These are phyloP conservation scores for Hypoxylon sp. DNA, from an alignment of 2,329 filamentous ascomycete genomes.

Conservation along the genomic window DNA sequence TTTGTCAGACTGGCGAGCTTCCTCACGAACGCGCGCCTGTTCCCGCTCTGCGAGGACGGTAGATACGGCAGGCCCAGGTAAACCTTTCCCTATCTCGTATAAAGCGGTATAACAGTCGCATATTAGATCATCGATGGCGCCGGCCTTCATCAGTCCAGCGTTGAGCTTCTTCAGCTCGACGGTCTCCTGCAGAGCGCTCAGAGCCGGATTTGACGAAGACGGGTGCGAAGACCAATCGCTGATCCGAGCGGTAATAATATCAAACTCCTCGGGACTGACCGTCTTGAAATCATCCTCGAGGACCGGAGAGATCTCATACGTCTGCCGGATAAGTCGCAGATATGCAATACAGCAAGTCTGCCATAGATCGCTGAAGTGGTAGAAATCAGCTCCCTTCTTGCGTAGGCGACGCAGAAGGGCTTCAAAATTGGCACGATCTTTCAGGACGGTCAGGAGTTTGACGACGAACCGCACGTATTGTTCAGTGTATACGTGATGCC, in stretches of 20 bases:
- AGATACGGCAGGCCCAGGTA: conserved; percentile 61
- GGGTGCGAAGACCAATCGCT: conserved; percentile 60
- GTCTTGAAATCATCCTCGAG: conserved; percentile 65
- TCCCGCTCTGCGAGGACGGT: conserved; percentile 56
- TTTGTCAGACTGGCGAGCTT: conserved; percentile 43
- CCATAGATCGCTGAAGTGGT: conserved; percentile 68
- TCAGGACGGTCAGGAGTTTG: conserved; percentile 74
- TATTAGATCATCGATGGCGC: conserved; percentile 90
- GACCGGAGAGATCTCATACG: conserved; percentile 55
- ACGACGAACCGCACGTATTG: conserved; percentile 87
- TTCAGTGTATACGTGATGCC: conserved; percentile 91
- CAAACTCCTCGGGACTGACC: conserved; percentile 63
- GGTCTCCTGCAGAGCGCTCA: conserved; percentile 64
- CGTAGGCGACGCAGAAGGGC: conserved; percentile 79
- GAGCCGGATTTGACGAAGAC: conserved; percentile 51
- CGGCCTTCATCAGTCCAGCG: conserved; percentile 83
- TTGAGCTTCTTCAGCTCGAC: conserved; percentile 77
- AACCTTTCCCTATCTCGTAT: conserved; percentile 70
- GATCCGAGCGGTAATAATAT: conserved; percentile 62
- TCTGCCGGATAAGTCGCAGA: conserved; percentile 59
- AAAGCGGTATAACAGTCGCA: conserved; percentile 86
- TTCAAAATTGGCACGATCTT: conserved; percentile 79
- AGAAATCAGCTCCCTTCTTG: conserved; percentile 80
- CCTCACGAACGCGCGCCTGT: conserved; percentile 49
- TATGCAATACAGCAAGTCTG: conserved; percentile 63